Evolutionary conservation across 2,329 filamentous ascomycete species (phyloP), one percentile per base, ranked within the genome.

Genomic region (Fusarium armeniacum): DNA sequence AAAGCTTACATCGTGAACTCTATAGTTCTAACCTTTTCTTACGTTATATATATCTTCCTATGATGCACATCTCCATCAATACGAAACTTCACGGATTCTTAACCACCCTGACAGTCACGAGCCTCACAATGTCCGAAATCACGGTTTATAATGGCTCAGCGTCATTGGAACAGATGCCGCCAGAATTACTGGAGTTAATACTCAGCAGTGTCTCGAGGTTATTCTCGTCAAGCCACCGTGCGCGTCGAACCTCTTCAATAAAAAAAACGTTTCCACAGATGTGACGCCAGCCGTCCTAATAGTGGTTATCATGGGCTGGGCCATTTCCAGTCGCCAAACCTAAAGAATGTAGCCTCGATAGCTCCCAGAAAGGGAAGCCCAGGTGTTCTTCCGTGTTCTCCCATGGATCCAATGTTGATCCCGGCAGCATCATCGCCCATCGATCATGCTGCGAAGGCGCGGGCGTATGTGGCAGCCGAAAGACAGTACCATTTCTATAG

Each of bases 291-390:
- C 3, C 20, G 20, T 20, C 20, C 2, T 2, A 20, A 20, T 20
- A 20, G 20, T 20, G 3, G 20, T 20, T 20, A 20, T 20, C 20
- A 20, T 20, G 20, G 20, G 20, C 20, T 20, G 20, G 20, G 20
- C 20, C 20, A 20, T 20, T 20, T 20, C 20, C 20, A 20, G 20
- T 20, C 20, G 20, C 26, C 8, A 38, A 20, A 2, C 36, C 36
- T 4, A 20, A 20, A 12, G 5, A 13, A 20, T 6, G 1, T 5
- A 38, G 11, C 10, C n/a, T 20, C n/a, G 10, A 0, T 12, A 1
- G 3, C 4, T 20, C 36, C 36, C 36, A 38, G 11, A 38, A 38
- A n/a, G n/a, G 10, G 36, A 38, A 20, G 4, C 36, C n/a, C 6
- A 38, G n/a, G 8, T 7, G 26, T 26, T 26, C 26, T 26, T 7